phyloP scores from a whole-genome alignment of 83 land plant species.

The Thuja plicata region DNA sequence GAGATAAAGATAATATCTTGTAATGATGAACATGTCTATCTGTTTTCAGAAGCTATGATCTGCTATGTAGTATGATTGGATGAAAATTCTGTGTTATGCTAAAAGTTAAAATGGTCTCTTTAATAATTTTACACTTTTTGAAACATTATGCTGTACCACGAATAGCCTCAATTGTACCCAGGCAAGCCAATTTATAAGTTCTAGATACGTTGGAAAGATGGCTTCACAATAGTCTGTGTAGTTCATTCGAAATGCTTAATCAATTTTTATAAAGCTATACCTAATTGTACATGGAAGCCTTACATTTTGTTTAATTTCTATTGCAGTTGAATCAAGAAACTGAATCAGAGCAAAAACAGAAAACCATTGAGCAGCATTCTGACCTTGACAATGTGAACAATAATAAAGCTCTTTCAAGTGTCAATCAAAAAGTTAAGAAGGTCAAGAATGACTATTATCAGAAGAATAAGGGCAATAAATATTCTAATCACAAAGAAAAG shows the following conservation, averaged over 20 bases:
- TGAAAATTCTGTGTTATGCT: not conserved
- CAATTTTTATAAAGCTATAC: not conserved
- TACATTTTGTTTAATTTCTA: not conserved
- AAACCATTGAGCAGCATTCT: not conserved
- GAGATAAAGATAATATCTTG: no score
- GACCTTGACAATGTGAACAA: not conserved
- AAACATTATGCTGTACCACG: not conserved
- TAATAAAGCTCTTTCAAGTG: not conserved
- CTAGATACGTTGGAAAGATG: no score
- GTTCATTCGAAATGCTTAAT: not conserved
- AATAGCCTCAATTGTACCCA: not conserved
- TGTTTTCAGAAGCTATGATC: not conserved
- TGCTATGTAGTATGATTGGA: not conserved
- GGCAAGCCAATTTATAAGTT: not conserved
- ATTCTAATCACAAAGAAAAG: not conserved
- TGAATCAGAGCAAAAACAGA: not conserved
- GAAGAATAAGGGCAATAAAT: not conserved
- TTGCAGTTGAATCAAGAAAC: constrained; percentile 1
- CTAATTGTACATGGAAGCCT: not conserved
- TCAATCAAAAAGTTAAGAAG: not conserved
- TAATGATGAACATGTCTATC: not conserved
- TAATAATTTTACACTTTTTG: not conserved
- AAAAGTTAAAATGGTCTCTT: not conserved
- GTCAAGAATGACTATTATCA: not conserved
- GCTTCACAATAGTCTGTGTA: not conserved